Evolutionary conservation across 2,329 filamentous ascomycete species (phyloP), one percentile per base, ranked within the genome.

Genomic region (Didymella sp.): DNA sequence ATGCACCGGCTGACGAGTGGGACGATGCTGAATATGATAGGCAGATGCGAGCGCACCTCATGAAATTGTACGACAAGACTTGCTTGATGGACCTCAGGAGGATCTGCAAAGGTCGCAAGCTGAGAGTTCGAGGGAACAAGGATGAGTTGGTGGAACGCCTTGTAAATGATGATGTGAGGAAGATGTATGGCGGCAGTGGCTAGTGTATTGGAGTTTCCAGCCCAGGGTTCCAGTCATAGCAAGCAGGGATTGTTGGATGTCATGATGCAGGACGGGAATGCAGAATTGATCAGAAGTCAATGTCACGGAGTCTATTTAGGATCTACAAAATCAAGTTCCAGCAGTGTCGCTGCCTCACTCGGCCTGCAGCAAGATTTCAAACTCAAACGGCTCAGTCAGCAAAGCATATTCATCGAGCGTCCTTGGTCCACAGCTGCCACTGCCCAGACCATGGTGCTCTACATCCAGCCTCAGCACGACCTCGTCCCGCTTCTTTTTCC

Each of bases 361-460:
- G 4, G n/a, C 51, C 52, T 66, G 66, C 38, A 73, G 47, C 40
- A 73, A 6, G 3, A 73, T 46, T 53, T 73, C 70, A 60, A 74
- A 79, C 54, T 77, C 72, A 64, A 79, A 79, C 1, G 67, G 59
- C 59, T 66, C 63, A 6, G 71, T 74, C 43, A 75, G 56, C 31
- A 79, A 58, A 17, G 70, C 70, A 70, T 80, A 78, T 64, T 78
- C 51, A 12, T 76, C 73, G 45, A 78, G 52, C 11, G 77, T 78
- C 53, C 80, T 81, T 0, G 85, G 85, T 22, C 86, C 86, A 72
- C 86, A 89, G 46, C 82, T 85, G 6, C 82, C 86, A 9, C 84
- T 87, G 0, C 86, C 86, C 28, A 89, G 63, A 0, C 86, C 87
- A 68, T 88, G 85, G 72, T 89, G 85, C 60, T 76, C 78, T 77